Base-by-base conservation (phyloP, 2,329 filamentous ascomycete species). In the Colletotrichum acutatum region DNA sequence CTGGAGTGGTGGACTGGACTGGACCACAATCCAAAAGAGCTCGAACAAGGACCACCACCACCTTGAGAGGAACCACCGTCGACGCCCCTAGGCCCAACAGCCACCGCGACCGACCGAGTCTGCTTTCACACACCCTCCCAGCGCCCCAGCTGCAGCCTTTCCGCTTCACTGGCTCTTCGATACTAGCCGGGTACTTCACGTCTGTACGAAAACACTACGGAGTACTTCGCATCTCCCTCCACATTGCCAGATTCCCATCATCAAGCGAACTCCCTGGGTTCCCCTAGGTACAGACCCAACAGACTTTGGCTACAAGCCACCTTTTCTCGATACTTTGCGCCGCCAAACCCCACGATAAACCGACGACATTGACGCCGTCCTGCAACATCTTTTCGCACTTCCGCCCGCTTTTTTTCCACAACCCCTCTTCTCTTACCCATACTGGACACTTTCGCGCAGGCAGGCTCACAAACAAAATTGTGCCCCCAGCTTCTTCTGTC, bases 21-120 rank as follows among this genome's bases (percentile, higher is more conserved):
- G 34, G 56, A 57, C 56, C 61, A 60, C 60, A 61, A 63, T 66
- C 28, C 61, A 63, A 61, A 57, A 70, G 42, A 57, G 46, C 34
- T 73, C 67, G 56, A 73, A 73, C 67, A 71, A 66, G 68, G 46
- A 49, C 60, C 66, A 37, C 60, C 66, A 37, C 59, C 30, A 26
- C 49, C 37, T 60, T 53, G 68, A 68, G 42, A 49, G 52, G 59
- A 72, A 58, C 62, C 58, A 63, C 65, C 65, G 65, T 68, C 69
- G 53, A 68, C 64, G 63, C 69, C 65, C 69, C 69, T 42, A 14
- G 65, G 57, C 64, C 52, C 65, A 68, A 59, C 28, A 63, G 11
- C 30, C 59, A 69, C 28, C 46, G 34, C 60, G 34, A 32, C 62
- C 28, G 32, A n/a, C 58, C 61, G 6, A 56, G 30, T 65, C 16